Percentiles rank a stretch among this genome's conserved stretches.
phyloP scores from a whole-genome alignment of 169 alveolate genomes.

The Plasmodium inui region DNA sequence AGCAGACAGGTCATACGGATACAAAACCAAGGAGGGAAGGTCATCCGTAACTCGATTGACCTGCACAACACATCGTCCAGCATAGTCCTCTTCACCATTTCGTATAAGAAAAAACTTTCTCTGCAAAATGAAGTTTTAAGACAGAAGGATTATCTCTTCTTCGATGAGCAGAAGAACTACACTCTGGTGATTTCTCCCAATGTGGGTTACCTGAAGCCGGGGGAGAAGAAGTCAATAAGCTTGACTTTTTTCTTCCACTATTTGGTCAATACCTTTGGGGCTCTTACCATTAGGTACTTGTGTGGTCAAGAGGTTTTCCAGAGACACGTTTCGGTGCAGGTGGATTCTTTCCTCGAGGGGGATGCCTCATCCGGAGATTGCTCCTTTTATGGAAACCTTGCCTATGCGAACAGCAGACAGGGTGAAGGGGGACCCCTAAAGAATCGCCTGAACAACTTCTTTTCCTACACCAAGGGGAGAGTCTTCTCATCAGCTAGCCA shows the following conservation, averaged over 20 bases:
- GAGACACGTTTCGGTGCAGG: neutral
- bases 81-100: constrained; percentile 1
- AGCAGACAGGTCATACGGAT: neutral
- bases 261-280: constrained; percentile 55
- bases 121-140: constrained; percentile 21
- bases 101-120: constrained; percentile 1
- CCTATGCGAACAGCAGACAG: neutral
- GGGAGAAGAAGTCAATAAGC: neutral
- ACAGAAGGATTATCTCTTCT: constrained; percentile 38
- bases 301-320: neutral
- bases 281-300: constrained; percentile 15
- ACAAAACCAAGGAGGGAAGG: constrained; percentile 1
- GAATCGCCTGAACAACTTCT: neutral
- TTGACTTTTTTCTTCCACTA: constrained; percentile 27
- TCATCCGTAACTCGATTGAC: neutral
- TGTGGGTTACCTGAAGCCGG: constrained; percentile 47
- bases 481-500: neutral
- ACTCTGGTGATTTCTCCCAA: constrained; percentile 29
- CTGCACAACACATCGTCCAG: constrained; percentile 21
- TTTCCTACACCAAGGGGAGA: neutral
- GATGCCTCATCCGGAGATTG: neutral
- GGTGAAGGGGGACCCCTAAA: neutral
- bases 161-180: constrained; percentile 17
- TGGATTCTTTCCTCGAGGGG: constrained; percentile 2
- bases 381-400: neutral